Evolutionary conservation across 805 yeast genomes (phyloP), one percentile per base, ranked within the genome.

Genomic region (Metschnikowia santaceciliae): DNA sequence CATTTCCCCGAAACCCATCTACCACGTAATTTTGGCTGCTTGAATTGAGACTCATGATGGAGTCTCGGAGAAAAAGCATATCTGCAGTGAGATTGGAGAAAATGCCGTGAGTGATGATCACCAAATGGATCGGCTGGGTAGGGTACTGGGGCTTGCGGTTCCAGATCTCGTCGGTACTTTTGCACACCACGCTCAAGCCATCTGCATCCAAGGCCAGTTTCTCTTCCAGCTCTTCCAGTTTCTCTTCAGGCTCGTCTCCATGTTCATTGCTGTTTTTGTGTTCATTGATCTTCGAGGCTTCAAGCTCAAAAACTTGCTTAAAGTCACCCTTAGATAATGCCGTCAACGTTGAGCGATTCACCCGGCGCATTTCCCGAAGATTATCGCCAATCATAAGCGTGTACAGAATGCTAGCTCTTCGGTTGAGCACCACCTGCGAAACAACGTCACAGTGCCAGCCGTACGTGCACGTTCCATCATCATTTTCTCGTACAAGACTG

Each of bases 21-120:
- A 74, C 65, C 36, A 74, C 33, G 13, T 71, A 48, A 53, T 73
- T 72, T n/a, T 71, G 75, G 19, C 32, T 30, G 32, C 34, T 36
- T 23, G 50, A 20, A 11, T 57, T 47, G 4, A 65, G 58, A 26
- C 46, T 53, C 14, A 51, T 38, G 15, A 74, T 52, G 13, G 65
- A 38, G 42, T 74, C 78, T 39, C 70, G 70, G 19, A 74, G 36
- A 43, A 68, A 73, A 32, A 74, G 60, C 77, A 74, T 72, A 55
- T 74, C 79, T 1, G 77, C 78, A 0, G 76, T 69, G 37, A 72
- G 56, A 56, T 74, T 74, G 19, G 76, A 70, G 51, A 73, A 71
- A 1, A 74, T 58, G 7, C 79, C 79, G 57, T 74, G 79, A 3
- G 78, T 74, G n/a, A 74, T 46, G 5, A 73, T 65, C 14, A 74